These are phyloP conservation scores for Articulospora tetracladia DNA, from an alignment of 495 filamentous ascomycete species.

Conservation along the genomic window DNA sequence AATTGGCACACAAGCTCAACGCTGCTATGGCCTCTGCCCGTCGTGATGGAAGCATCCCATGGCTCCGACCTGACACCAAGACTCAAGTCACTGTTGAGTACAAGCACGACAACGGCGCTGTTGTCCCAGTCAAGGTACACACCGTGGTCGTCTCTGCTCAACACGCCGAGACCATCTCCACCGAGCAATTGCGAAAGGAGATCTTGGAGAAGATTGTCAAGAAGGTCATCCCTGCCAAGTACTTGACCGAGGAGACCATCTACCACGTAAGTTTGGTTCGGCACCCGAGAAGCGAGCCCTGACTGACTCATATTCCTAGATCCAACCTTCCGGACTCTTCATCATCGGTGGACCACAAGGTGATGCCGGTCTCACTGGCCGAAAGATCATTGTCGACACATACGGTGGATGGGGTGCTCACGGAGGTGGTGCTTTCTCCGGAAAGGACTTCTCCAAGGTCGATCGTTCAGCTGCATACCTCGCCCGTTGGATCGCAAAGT, in stretches of 20 bases:
- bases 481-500: conserved; percentile 98
- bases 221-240: conserved; percentile 85
- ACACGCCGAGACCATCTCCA: conserved; percentile 84
- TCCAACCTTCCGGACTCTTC: conserved; percentile 97
- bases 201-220: conserved; percentile 97
- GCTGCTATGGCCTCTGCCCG: conserved; percentile 84
- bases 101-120: conserved; percentile 90
- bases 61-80: conserved; percentile 98
- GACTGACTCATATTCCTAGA: conserved; percentile 39
- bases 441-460: conserved; percentile 99
- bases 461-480: conserved; percentile 97
- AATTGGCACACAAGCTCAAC: conserved; percentile 95
- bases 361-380: conserved; percentile 96
- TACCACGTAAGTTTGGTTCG: conserved; percentile 68
- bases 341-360: conserved; percentile 99
- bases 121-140: conserved; percentile 88
- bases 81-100: conserved; percentile 99
- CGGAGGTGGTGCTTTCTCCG: conserved; percentile 99
- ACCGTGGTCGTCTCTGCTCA: conserved; percentile 96
- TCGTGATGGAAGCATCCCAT: conserved; percentile 80
- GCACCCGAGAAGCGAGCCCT: background rate
- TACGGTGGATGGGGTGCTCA: conserved; percentile 99
- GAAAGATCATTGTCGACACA: conserved; percentile 99
- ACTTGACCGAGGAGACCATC: conserved; percentile 85
- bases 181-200: conserved; percentile 88